phyloP scores from a whole-genome alignment of 2,329 filamentous ascomycete genomes.

The Colletotrichum tanaceti region DNA sequence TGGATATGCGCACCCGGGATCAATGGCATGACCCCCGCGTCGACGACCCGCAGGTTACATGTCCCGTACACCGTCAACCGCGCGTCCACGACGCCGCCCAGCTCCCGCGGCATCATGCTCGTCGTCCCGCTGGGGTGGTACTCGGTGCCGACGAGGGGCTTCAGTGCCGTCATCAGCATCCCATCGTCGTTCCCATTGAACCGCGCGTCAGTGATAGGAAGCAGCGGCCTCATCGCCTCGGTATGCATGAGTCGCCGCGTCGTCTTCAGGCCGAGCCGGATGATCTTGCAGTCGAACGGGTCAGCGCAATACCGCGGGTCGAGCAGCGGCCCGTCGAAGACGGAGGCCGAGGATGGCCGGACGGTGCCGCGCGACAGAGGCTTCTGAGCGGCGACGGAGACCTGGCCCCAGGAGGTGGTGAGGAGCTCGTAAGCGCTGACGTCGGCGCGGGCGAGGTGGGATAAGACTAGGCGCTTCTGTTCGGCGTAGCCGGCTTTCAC shows the following conservation, averaged over 20 bases:
- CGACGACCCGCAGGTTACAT: conserved; percentile 60
- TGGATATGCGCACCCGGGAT: conserved; percentile 62
- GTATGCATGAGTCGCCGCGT: conserved; percentile 46
- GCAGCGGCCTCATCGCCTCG: conserved; percentile 43
- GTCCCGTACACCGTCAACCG: conserved; percentile 60
- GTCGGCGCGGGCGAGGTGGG: conserved; percentile 43
- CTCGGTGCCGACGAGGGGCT: conserved; percentile 50
- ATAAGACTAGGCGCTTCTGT: conserved; percentile 48
- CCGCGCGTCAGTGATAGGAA: conserved; percentile 39
- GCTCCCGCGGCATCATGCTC: conserved; percentile 57
- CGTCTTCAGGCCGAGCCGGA: conserved; percentile 45
- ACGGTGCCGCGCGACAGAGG: conserved; percentile 59
- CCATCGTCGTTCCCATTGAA: conserved; percentile 42
- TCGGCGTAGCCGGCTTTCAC: conserved; percentile 52
- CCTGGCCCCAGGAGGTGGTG: conserved; percentile 48
- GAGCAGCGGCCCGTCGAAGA: conserved; percentile 53
- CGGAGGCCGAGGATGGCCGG: conserved; percentile 51
- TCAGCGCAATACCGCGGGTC: conserved; percentile 59
- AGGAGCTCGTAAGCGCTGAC: conserved; percentile 47
- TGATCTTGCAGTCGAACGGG: conserved; percentile 51
- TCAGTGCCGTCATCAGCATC: conserved; percentile 49
- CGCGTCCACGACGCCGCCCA: conserved; percentile 59
- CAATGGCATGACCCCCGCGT: conserved; percentile 63
- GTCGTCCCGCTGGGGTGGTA: conserved; percentile 59
- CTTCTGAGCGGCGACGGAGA: conserved; percentile 51